Percentiles rank a stretch among this genome's conserved stretches.
phyloP scores from a whole-genome alignment of 345 rosid species.

The Pistacia atlantica region DNA sequence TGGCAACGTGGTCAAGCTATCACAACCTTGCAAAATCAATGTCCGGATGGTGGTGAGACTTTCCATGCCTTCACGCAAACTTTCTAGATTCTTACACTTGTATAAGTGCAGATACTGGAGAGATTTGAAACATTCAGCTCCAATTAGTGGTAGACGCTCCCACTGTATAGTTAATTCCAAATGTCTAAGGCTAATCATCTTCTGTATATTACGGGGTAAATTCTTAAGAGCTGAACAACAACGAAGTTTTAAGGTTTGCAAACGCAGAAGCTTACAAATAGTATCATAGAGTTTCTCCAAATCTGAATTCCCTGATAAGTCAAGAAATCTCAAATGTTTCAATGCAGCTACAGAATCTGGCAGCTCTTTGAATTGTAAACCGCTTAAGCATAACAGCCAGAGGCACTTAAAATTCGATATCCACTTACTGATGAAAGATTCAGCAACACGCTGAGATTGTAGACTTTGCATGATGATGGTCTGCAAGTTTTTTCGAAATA shows the following conservation, averaged over 20 bases:
- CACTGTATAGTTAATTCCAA: slow-evolving; percentile 25
- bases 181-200: slow-evolving; percentile 22
- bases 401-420: slow-evolving; percentile 15
- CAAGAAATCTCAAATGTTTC: slow-evolving; percentile 36
- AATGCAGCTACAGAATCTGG: neutral
- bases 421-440: neutral
- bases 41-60: too few relatives aligned
- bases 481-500: too few relatives aligned
- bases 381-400: slow-evolving; percentile 17
- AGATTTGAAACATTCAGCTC: slow-evolving; percentile 25
- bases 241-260: slow-evolving; percentile 24
- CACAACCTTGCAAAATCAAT: neutral
- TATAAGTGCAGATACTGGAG: slow-evolving; percentile 16
- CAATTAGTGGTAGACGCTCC: slow-evolving; percentile 9
- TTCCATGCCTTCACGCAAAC: slow-evolving; percentile 10
- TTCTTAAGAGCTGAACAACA: slow-evolving; percentile 21
- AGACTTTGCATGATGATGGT: too few relatives aligned
- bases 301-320: neutral
- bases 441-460: too few relatives aligned
- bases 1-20: slow-evolving; percentile 20
- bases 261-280: slow-evolving; percentile 22
- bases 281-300: slow-evolving; percentile 21
- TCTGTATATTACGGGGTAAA: slow-evolving; percentile 12
- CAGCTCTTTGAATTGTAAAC: slow-evolving; percentile 11
- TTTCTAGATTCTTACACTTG: slow-evolving; percentile 20